Conservation (phyloP, 768 basidiomycete genomes). For the Tulasnella sp. region DNA sequence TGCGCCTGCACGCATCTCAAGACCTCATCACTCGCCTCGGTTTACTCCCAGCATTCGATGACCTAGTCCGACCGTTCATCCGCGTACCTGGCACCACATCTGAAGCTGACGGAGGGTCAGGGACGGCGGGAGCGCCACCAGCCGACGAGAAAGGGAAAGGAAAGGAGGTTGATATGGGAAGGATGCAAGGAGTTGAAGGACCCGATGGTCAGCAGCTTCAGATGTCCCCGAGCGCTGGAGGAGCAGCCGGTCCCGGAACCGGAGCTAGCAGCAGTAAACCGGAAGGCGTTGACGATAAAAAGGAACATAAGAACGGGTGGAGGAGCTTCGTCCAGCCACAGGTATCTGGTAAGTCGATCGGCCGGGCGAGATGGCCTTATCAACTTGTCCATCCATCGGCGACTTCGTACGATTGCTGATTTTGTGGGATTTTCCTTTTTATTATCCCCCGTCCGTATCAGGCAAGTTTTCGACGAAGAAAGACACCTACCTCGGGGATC, state of each 20-base stretch:
- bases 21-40: conserved; percentile 32
- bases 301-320: conserved; percentile 32
- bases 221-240: neutral
- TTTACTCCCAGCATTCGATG: conserved; percentile 29
- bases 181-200: conserved; percentile 21
- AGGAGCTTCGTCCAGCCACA: conserved; percentile 20
- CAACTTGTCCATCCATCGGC: conserved; percentile 1
- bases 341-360: conserved; percentile 19
- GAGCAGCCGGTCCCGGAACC: conserved; percentile 5
- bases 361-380: neutral
- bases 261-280: neutral
- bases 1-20: conserved; percentile 29
- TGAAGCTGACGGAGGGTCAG: neutral
- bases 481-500: conserved; percentile 31
- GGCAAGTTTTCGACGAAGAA: conserved; percentile 33
- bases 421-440: conserved; percentile 25
- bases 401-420: neutral
- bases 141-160: conserved; percentile 33
- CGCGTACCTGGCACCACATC: conserved; percentile 17
- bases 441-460: conserved; percentile 5
- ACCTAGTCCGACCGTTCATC: conserved; percentile 32
- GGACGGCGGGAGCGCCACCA: neutral
- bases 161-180: conserved; percentile 28
- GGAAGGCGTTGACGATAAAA: conserved; percentile 20
- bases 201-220: conserved; percentile 8